These are phyloP conservation scores for Cladophialophora chaetospira DNA, from an alignment of 2,329 filamentous ascomycete genomes.

Conservation along the genomic window DNA sequence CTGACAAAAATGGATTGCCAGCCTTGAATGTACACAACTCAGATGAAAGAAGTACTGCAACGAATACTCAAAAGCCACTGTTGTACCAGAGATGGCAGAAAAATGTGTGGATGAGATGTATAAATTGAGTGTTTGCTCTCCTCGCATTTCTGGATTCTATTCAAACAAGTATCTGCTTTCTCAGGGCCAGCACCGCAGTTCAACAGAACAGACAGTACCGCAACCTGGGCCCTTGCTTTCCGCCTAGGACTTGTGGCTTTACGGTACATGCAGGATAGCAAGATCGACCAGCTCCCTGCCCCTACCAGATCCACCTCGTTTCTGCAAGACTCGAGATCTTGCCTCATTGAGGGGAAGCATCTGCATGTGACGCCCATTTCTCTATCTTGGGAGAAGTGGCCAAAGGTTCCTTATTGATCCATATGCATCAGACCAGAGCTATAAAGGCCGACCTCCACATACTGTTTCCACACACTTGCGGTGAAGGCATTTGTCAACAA, in stretches of 20 bases:
- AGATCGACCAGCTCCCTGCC: not conserved
- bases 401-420: not conserved
- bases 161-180: not conserved
- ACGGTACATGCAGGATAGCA: not conserved
- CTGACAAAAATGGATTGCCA: not conserved
- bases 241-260: not conserved
- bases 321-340: slow-evolving; percentile 6
- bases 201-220: not conserved
- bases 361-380: not conserved
- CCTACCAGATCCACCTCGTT: not conserved
- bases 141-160: not conserved
- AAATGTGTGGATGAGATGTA: slow-evolving; percentile 9
- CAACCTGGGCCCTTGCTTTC: not conserved
- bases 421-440: slow-evolving; percentile 28
- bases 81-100: slow-evolving; percentile 15
- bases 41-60: slow-evolving; percentile 10
- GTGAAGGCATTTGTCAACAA: slow-evolving; percentile 27
- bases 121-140: slow-evolving; percentile 4
- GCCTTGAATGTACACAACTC: not conserved
- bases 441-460: slow-evolving; percentile 28
- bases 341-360: not conserved
- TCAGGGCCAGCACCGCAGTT: not conserved
- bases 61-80: slow-evolving; percentile 8
- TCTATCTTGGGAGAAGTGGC: not conserved
- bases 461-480: slow-evolving; percentile 24